Evolutionary conservation across 169 alveolate genomes (phyloP).

Genomic region (Plasmodium sp.): DNA sequence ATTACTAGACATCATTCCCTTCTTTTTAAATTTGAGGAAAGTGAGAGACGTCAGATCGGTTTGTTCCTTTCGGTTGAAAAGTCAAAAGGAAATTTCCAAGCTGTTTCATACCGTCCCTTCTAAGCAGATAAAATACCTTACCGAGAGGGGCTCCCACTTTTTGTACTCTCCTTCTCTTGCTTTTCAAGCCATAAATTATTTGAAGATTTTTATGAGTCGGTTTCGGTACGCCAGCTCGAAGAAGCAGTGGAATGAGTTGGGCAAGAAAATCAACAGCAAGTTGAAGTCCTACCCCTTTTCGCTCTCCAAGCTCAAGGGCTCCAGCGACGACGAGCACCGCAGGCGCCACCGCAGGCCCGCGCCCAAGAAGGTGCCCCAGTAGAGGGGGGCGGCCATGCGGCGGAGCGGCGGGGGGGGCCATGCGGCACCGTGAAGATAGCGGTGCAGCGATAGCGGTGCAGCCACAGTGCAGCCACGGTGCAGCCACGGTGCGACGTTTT

Average conservation of each 20-base stretch:
- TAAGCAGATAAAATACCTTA: conserved; percentile 21
- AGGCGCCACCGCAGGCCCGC: background rate
- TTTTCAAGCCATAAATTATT: conserved; percentile 54
- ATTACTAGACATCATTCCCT: conserved; percentile 83
- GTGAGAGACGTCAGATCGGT: conserved; percentile 81
- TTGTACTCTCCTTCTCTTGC: conserved; percentile 30
- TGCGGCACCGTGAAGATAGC: no score
- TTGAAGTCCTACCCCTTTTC: conserved; percentile 53
- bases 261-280: conserved; percentile 40
- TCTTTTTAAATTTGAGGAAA: conserved; percentile 78
- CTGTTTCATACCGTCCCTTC: background rate
- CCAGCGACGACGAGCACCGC: conserved; percentile 61
- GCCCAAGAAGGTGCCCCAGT: background rate
- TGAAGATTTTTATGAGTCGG: conserved; percentile 43
- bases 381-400: background rate
- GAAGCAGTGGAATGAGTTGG: conserved; percentile 66
- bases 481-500: background rate
- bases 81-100: conserved; percentile 52
- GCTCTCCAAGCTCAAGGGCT: conserved; percentile 38
- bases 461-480: background rate
- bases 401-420: no score
- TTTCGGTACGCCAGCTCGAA: conserved; percentile 60
- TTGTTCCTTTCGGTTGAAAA: conserved; percentile 42
- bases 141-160: background rate
- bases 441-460: no score